Conservation (phyloP, 129 eudicot species). For the Tagetes patula region DNA sequence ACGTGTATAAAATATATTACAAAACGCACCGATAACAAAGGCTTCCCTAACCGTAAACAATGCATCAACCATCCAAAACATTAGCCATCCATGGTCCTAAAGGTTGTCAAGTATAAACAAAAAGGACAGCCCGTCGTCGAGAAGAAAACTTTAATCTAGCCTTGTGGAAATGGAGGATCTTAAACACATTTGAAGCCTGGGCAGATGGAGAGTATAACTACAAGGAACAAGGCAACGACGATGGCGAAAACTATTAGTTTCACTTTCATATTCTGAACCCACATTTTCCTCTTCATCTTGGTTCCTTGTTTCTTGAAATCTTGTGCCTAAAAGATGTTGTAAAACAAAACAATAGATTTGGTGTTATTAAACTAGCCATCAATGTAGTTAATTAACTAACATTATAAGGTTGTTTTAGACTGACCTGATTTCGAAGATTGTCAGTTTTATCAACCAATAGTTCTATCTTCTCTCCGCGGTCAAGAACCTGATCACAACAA, state of each 20-base stretch:
- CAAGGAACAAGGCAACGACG: constrained; percentile 27
- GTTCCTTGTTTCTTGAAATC: constrained; percentile 48
- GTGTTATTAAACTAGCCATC: constrained; percentile 1
- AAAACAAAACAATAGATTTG: not conserved
- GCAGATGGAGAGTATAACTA: constrained; percentile 37
- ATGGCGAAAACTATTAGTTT: constrained; percentile 44
- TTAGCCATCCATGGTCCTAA: constrained; percentile 15
- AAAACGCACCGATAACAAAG: not conserved
- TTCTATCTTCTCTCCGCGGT: constrained; percentile 66
- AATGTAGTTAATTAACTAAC: not conserved
- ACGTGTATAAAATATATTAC: not conserved
- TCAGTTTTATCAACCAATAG: constrained; percentile 61
- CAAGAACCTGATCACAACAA: constrained; percentile 46
- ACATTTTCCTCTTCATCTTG: constrained; percentile 48
- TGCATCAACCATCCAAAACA: constrained; percentile 22
- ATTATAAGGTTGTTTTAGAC: constrained; percentile 3
- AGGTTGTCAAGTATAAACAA: constrained; percentile 2
- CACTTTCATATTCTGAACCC: constrained; percentile 58
- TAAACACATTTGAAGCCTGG: constrained; percentile 37
- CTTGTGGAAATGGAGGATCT: not conserved
- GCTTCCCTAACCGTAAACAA: constrained; percentile 22
- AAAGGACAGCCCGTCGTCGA: constrained; percentile 26
- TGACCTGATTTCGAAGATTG: constrained; percentile 52
- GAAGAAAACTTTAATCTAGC: not conserved
- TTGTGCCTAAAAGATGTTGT: constrained; percentile 28